These are phyloP conservation scores for Mycena rosella DNA, from an alignment of 768 basidiomycete genomes.

Conservation along the genomic window DNA sequence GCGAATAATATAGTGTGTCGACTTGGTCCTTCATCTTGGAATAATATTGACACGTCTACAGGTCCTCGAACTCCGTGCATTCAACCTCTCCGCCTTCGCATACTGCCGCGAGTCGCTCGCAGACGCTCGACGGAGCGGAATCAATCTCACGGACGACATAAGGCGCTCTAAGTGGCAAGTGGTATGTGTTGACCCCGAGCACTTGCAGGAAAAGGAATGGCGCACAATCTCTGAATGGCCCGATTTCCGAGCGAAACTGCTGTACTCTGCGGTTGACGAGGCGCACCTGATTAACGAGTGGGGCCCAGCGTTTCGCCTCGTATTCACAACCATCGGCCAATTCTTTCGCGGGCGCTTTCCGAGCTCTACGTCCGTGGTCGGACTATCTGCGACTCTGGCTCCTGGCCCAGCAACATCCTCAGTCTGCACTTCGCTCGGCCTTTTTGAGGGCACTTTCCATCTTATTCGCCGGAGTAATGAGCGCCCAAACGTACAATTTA, in stretches of 20 bases:
- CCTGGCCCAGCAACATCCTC: neutral
- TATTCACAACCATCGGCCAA: neutral
- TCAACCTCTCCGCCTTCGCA: slow-evolving; percentile 2
- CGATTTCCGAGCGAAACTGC: neutral
- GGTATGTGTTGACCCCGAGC: slow-evolving; percentile 15
- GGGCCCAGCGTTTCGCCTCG: neutral
- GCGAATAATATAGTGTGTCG: slow-evolving; percentile 2
- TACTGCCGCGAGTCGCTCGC: too few relatives aligned
- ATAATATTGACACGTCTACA: neutral
- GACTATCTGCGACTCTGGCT: neutral
- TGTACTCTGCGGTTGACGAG: slow-evolving; percentile 1
- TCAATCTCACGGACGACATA: neutral
- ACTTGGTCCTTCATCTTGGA: neutral
- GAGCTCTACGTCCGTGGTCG: neutral
- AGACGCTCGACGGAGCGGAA: neutral
- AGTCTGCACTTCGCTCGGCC: too few relatives aligned
- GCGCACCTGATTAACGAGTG: slow-evolving; percentile 1
- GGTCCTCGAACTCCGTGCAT: slow-evolving; percentile 1
- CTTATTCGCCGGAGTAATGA: slow-evolving; percentile 1
- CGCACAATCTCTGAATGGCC: neutral
- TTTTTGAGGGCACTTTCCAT: too few relatives aligned
- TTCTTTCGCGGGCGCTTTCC: slow-evolving; percentile 6
- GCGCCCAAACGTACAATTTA: neutral
- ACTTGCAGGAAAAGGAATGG: neutral
- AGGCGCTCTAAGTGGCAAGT: neutral